Base-by-base conservation (phyloP, 2,329 filamentous ascomycete species). In the Rhynchosporium graminicola region DNA sequence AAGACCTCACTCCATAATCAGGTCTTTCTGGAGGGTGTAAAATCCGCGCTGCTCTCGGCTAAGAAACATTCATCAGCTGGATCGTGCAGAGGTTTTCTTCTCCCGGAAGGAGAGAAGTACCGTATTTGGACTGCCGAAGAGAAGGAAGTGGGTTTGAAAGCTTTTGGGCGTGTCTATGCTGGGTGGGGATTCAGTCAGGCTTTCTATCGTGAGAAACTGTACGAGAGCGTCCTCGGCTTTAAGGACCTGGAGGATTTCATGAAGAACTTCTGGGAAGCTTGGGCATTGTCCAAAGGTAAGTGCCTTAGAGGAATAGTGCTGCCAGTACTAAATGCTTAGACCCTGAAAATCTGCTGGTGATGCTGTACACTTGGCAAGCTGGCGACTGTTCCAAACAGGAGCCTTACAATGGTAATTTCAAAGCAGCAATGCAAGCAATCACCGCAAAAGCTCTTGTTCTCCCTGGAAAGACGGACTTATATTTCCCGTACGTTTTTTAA, bases 141-240 rank as follows among this genome's bases (percentile, higher is more conserved):
- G 66, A 82, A 74, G 54, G 77, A 79, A 15, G 76, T 79, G 26
- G 87, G 84, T 0, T 72, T 94, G 46, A 92, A 88, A 70, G 90
- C 90, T 0, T 83, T 94, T 61, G 89, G 83, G 0, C 81, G 89
- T 50, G 90, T 87, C 0, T 95, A 95, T 74, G 89, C 90, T 1
- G 90, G 90, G 0, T 95, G 86, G 90, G 90, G 91, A 0, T 90
- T 94, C 70, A 89, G 86, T 57, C 90, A 93, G 70, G 82, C 88
- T 0, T 94, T 93, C 70, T 94, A 94, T 70, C 82, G 90, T 1
- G 79, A 91, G 67, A 87, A 82, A 72, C 63, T 91, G n/a, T 88
- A 88, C 72, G 83, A 90, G 72, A 86, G 75, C 1, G 77, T 72
- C 0, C 80, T 92, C 8, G 87, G 87, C 0, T 91, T 82, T 69